Percentiles rank a stretch among this genome's conserved stretches.
Conservation (phyloP, 768 basidiomycete species). For the Boletus sp. region DNA sequence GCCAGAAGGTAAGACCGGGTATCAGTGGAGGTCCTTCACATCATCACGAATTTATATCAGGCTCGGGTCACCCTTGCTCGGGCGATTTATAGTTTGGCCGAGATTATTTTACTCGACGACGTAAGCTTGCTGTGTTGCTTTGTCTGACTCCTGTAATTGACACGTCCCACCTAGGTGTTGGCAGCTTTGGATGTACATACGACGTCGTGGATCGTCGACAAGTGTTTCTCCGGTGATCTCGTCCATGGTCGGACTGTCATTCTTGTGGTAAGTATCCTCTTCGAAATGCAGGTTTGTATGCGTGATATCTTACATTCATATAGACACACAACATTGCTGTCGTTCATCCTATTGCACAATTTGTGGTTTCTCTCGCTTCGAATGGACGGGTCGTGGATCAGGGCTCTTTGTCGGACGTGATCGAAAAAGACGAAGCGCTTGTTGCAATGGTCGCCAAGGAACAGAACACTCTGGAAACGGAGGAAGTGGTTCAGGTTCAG, state of each 20-base stretch:
- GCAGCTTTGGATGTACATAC: slow-evolving; percentile 2
- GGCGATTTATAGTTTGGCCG: background rate
- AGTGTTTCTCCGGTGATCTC: background rate
- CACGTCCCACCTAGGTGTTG: background rate
- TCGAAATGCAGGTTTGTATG: too few relatives aligned
- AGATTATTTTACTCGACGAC: slow-evolving; percentile 1
- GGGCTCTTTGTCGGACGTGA: background rate
- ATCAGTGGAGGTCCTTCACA: too few relatives aligned
- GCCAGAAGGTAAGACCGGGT: background rate
- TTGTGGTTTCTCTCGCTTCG: background rate
- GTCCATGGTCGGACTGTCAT: slow-evolving; percentile 2
- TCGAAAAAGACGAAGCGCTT: background rate
- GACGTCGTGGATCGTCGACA: slow-evolving; percentile 1
- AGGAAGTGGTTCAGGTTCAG: background rate
- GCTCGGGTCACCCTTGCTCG: slow-evolving; percentile 3
- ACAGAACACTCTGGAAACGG: background rate
- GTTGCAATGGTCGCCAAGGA: background rate
- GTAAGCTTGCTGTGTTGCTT: background rate
- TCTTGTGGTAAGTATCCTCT: background rate
- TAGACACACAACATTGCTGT: background rate
- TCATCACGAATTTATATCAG: background rate
- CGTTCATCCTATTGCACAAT: background rate
- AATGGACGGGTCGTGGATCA: background rate
- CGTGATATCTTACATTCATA: background rate
- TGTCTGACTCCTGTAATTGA: background rate